Conservation (phyloP, 495 filamentous ascomycete species). For the Cercophora sp. region DNA sequence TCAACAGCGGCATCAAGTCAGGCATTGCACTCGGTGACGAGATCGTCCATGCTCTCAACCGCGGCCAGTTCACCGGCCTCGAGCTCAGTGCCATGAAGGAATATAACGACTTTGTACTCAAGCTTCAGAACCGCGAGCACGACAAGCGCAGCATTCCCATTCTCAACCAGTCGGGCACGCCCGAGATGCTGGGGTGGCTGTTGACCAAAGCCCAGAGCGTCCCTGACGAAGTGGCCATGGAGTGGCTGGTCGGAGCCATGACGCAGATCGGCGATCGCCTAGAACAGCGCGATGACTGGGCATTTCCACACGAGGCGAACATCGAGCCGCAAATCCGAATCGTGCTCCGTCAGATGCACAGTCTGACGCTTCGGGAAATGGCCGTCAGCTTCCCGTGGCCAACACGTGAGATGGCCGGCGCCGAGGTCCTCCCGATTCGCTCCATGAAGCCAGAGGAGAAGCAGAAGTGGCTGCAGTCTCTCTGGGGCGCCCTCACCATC, state of each 20-base stretch:
- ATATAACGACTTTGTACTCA: constrained; percentile 37
- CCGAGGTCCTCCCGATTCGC: constrained; percentile 31
- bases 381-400: constrained; percentile 35
- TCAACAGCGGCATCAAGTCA: constrained; percentile 35
- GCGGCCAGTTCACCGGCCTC: constrained; percentile 27
- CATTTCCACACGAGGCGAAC: constrained; percentile 27
- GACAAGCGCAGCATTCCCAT: constrained; percentile 39
- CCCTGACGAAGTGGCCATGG: constrained; percentile 30
- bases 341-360: constrained; percentile 31
- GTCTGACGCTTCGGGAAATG: constrained; percentile 30
- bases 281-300: constrained; percentile 27
- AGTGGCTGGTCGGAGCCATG: constrained; percentile 36
- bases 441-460: constrained; percentile 34
- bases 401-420: constrained; percentile 33
- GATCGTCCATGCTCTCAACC: constrained; percentile 30
- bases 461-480: constrained; percentile 28
- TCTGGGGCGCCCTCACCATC: constrained; percentile 23
- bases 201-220: constrained; percentile 25
- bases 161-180: constrained; percentile 32
- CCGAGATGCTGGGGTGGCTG: constrained; percentile 33
- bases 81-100: constrained; percentile 28
- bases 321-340: constrained; percentile 35
- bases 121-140: constrained; percentile 33
- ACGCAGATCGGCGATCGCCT: constrained; percentile 30
- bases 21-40: constrained; percentile 32